Evolutionary conservation across 495 filamentous ascomycete species (phyloP).

Genomic region (Tuber calosporum): DNA sequence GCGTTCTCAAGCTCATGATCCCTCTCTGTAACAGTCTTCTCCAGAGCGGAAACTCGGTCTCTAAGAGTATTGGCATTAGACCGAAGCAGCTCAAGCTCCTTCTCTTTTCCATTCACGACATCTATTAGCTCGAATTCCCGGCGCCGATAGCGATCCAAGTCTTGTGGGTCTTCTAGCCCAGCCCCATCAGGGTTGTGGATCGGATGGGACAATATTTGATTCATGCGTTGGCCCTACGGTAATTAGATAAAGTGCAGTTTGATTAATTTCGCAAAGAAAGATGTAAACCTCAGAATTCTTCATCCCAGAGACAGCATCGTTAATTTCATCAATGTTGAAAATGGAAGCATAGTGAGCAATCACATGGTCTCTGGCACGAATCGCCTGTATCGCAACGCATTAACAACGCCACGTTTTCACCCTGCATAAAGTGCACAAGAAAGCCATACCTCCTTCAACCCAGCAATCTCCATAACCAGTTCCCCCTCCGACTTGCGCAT

Average conservation of each 20-base stretch:
- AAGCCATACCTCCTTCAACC: conserved; percentile 18
- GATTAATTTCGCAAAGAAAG: background rate
- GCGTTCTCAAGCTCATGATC: conserved; percentile 33
- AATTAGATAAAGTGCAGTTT: background rate
- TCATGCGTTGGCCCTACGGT: conserved; percentile 12
- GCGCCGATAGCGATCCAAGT: conserved; percentile 10
- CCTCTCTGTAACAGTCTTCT: conserved; percentile 25
- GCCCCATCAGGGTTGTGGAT: background rate
- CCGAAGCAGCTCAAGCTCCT: conserved; percentile 35
- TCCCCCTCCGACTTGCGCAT: conserved; percentile 7
- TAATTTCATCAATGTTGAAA: conserved; percentile 10
- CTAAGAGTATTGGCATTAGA: conserved; percentile 23
- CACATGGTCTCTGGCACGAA: conserved; percentile 7
- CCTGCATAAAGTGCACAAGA: background rate
- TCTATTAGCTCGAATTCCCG: conserved; percentile 23
- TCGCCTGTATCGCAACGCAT: conserved; percentile 2
- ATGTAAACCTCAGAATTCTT: conserved; percentile 13
- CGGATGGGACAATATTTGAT: conserved; percentile 10
- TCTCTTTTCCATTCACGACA: conserved; percentile 34
- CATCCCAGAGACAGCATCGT: background rate
- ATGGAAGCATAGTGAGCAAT: conserved; percentile 15
- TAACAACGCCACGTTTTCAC: background rate
- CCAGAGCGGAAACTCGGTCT: conserved; percentile 22
- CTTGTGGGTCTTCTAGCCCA: conserved; percentile 8
- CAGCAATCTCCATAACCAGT: conserved; percentile 10